Conservation (phyloP, 352 stramenopile species). For the Pythium chondricola region DNA sequence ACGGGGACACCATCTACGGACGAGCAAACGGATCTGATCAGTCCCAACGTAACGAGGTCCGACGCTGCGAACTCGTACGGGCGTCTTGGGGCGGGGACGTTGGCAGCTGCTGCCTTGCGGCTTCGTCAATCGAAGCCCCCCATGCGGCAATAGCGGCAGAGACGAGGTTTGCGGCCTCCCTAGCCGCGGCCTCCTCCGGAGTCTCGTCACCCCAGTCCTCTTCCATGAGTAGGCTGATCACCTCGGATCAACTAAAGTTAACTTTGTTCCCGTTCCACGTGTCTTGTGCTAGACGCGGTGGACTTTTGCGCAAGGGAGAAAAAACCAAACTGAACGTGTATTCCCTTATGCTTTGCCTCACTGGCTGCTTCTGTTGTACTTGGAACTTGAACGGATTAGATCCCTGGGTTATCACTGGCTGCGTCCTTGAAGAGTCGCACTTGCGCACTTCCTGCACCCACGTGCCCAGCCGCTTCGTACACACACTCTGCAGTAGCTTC, state of each 20-base stretch:
- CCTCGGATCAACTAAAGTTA: not conserved
- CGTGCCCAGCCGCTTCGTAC: too few species aligned
- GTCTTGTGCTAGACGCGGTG: too few species aligned
- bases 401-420: too few species aligned
- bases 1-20: not conserved
- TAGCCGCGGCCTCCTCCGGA: not conserved
- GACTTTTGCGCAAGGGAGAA: not conserved
- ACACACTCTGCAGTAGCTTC: too few species aligned
- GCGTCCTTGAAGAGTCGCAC: too few species aligned
- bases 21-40: not conserved
- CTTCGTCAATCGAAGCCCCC: too few species aligned
- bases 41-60: not conserved
- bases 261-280: not conserved
- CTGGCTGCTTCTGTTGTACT: not conserved
- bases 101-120: not conserved
- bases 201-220: not conserved
- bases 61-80: not conserved
- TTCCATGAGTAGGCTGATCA: not conserved
- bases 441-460: too few species aligned
- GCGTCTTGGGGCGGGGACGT: not conserved
- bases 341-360: not conserved
- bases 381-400: too few species aligned
- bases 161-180: too few species aligned
- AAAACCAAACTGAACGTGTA: not conserved
- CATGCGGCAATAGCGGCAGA: too few species aligned